Evolutionary conservation across 2,329 filamentous ascomycete species (phyloP).

Genomic region (Kalmusia sp.): DNA sequence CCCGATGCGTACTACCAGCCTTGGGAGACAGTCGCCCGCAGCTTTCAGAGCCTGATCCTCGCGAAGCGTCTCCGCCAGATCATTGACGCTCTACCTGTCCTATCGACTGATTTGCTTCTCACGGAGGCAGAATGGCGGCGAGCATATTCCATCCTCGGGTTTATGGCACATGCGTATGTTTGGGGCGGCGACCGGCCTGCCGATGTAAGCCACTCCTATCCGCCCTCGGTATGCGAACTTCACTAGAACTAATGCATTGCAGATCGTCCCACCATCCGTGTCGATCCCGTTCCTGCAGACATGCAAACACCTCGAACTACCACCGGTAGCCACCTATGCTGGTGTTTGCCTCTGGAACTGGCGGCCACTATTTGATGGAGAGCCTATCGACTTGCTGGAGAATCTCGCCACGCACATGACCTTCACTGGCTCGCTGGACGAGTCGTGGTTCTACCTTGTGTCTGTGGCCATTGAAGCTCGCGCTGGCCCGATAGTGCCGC

Average conservation of each 20-base stretch:
- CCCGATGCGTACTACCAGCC: constrained; percentile 92
- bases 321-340: constrained; percentile 92
- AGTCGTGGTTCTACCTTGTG: constrained; percentile 98
- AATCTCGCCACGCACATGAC: constrained; percentile 89
- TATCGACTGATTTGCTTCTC: constrained; percentile 82
- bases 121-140: constrained; percentile 90
- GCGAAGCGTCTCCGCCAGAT: constrained; percentile 82
- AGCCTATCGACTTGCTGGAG: constrained; percentile 81
- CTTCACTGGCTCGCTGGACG: constrained; percentile 92
- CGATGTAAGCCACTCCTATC: constrained; percentile 61
- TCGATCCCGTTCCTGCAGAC: constrained; percentile 82
- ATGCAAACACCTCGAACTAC: constrained; percentile 80
- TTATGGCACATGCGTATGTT: constrained; percentile 84
- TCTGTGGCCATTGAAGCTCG: constrained; percentile 95
- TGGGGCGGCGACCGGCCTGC: constrained; percentile 82
- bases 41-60: constrained; percentile 85
- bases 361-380: constrained; percentile 85
- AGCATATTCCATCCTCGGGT: constrained; percentile 79
- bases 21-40: constrained; percentile 87
- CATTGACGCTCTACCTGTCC: constrained; percentile 80
- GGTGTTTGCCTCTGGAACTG: constrained; percentile 96
- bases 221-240: constrained; percentile 10
- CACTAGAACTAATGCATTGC: constrained; percentile 26
- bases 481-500: constrained; percentile 82
- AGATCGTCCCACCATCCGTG: constrained; percentile 78